Percentiles rank a stretch among this genome's conserved stretches.
phyloP scores from a whole-genome alignment of 2,329 filamentous ascomycete genomes.

The Phialocephala subalpina region DNA sequence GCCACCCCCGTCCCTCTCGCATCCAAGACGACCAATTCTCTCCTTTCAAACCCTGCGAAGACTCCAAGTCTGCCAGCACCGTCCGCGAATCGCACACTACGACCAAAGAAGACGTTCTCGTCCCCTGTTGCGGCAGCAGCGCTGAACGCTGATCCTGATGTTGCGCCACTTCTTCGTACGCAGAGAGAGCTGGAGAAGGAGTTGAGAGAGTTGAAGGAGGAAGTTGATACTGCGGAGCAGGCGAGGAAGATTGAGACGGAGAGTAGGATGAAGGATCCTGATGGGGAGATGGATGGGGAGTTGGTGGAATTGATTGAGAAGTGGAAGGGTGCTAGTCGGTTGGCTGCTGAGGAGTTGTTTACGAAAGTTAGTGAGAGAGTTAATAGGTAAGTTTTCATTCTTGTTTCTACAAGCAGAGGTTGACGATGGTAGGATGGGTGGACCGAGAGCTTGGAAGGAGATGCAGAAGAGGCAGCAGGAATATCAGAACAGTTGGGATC shows the following conservation, averaged over 20 bases:
- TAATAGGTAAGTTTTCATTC: constrained; percentile 47
- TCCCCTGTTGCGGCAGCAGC: constrained; percentile 44
- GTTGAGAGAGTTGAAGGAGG: constrained; percentile 40
- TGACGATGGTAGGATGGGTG: constrained; percentile 58
- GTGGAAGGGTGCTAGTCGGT: constrained; percentile 67
- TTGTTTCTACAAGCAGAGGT: background rate
- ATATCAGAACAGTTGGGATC: constrained; percentile 49
- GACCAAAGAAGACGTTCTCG: constrained; percentile 34
- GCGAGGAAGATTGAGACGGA: constrained; percentile 57
- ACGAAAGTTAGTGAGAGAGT: constrained; percentile 65
- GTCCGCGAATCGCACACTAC: constrained; percentile 16
- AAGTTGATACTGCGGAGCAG: constrained; percentile 60
- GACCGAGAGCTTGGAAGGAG: constrained; percentile 63
- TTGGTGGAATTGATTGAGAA: constrained; percentile 62
- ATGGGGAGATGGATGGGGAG: constrained; percentile 63
- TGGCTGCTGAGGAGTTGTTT: constrained; percentile 74
- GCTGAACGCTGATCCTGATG: constrained; percentile 43
- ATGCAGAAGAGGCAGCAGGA: constrained; percentile 56
- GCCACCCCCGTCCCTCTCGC: constrained; percentile 19
- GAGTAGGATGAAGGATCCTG: constrained; percentile 41
- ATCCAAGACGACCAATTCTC: constrained; percentile 17
- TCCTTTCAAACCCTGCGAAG: constrained; percentile 23
- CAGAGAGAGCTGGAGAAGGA: constrained; percentile 45
- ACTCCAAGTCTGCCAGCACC: constrained; percentile 18
- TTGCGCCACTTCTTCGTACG: constrained; percentile 41